Evolutionary conservation across 768 basidiomycete species (phyloP), one percentile per base, ranked within the genome.

Genomic region (Psilocybe cyanescens): DNA sequence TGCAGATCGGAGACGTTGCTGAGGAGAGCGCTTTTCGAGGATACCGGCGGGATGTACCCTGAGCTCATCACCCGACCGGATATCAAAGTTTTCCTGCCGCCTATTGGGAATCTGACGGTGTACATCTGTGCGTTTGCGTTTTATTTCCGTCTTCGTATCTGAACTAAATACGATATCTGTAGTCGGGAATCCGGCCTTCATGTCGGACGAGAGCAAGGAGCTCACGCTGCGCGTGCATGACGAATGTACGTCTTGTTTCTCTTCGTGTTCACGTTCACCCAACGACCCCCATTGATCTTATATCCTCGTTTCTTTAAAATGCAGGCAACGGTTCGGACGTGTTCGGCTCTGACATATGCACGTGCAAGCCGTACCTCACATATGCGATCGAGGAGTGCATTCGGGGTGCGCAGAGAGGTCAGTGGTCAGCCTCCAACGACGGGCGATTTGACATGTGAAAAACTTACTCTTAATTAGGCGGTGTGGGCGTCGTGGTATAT

Each of bases 341-440:
- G 48, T 97, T 97, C 69, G 95, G 95, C 11, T 95, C 92, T 0
- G 92, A 94, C 66, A 95, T 94, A 67, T 94, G 91, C 70, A 94
- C 93, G 0, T 95, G 93, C 83, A 95, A 97, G 67, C 94, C 95
- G 0, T 97, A 97, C 75, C 84, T 97, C 53, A 84, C 88, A 17
- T 97, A 91, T 69, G 94, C 95, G 9, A 97, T 99, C 65, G 90
- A 95, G 73, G 95, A 98, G 71, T 95, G 93, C 62, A 90, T 97
- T 66, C 88, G 90, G 33, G 83, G 86, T 50, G 95, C 81, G 2
- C 83, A 84, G 58, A 70, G 72, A 12, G 76, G 76, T 69, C 52
- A n/a, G 59, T 55, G 11, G 12, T 55, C 9, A 29, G 2, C n/a
- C 30, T 19, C 1, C 19, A 19, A 19, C 19, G 19, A 19, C 19